These are phyloP conservation scores for Fusarium sp. DNA, from an alignment of 2,329 filamentous ascomycete genomes.

Conservation along the genomic window DNA sequence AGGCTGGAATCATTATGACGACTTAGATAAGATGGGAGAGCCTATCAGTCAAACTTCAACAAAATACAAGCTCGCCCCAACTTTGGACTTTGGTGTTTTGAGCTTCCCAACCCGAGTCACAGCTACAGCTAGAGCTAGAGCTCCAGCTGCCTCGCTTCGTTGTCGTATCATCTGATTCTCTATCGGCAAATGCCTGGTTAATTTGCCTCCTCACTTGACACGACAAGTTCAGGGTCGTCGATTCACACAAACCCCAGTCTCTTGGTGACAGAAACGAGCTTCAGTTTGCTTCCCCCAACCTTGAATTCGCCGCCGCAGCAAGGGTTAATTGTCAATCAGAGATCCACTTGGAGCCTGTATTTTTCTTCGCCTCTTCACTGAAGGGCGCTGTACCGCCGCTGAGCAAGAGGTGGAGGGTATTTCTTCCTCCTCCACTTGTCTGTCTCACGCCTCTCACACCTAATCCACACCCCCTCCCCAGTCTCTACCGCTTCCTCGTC, in stretches of 20 bases:
- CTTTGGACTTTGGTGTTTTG: constrained; percentile 7
- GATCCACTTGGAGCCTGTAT: constrained; percentile 6
- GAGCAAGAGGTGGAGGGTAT: constrained; percentile 2
- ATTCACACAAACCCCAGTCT: constrained; percentile 26
- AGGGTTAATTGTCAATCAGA: constrained; percentile 12
- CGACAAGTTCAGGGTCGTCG: background rate
- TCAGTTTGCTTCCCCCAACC: constrained; percentile 24
- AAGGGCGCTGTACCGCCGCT: constrained; percentile 16
- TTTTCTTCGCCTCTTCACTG: constrained; percentile 22
- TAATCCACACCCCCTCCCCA: constrained; percentile 26
- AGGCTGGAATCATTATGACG: constrained; percentile 8
- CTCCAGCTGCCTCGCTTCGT: background rate
- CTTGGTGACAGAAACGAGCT: constrained; percentile 7
- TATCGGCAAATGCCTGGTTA: background rate
- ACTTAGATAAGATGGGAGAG: background rate
- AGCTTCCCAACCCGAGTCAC: constrained; percentile 9
- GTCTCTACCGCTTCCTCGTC: constrained; percentile 31
- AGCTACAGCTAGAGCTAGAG: constrained; percentile 1
- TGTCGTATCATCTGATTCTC: constrained; percentile 8
- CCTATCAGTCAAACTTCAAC: constrained; percentile 29
- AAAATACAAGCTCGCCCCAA: constrained; percentile 35
- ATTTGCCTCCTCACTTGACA: constrained; percentile 13
- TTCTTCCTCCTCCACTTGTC: constrained; percentile 40
- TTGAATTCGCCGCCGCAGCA: constrained; percentile 29
- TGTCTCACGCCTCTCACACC: constrained; percentile 36